phyloP scores from a whole-genome alignment of 2,329 filamentous ascomycete genomes.

The Didymella pomorum region DNA sequence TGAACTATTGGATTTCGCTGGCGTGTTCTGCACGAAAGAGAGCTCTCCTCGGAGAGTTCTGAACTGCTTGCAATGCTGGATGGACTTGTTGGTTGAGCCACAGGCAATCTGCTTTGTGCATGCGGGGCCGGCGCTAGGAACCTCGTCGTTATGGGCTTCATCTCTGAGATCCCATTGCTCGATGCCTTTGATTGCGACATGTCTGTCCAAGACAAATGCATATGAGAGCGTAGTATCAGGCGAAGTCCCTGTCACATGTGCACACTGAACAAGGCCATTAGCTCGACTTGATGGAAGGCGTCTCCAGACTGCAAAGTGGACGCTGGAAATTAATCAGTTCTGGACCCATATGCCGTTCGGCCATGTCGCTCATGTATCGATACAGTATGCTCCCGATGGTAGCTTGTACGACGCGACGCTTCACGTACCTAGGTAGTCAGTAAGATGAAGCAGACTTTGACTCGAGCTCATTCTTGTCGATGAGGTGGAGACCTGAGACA shows the following conservation, averaged over 20 bases:
- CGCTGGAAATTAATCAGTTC: not conserved
- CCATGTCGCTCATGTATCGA: not conserved
- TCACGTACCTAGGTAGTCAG: not conserved
- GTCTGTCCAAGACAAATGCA: not conserved
- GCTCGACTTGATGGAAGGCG: not conserved
- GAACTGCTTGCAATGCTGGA: not conserved
- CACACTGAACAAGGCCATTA: not conserved
- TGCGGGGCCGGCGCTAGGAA: slow-evolving; percentile 12
- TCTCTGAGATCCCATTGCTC: not conserved
- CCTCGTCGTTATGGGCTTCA: not conserved
- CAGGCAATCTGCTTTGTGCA: not conserved
- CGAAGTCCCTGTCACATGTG: not conserved
- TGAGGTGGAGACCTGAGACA: not conserved
- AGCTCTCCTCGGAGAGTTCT: not conserved
- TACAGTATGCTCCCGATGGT: not conserved
- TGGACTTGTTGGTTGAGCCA: not conserved
- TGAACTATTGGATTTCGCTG: not conserved
- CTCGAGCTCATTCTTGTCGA: not conserved
- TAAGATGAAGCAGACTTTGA: not conserved
- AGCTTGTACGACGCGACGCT: not conserved
- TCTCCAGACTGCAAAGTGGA: not conserved
- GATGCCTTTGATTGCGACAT: not conserved
- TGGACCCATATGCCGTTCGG: not conserved
- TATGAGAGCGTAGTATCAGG: not conserved
- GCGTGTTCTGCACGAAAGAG: not conserved